Evolutionary conservation across 768 basidiomycete species (phyloP).

Genomic region (Mycena albidolilacea): DNA sequence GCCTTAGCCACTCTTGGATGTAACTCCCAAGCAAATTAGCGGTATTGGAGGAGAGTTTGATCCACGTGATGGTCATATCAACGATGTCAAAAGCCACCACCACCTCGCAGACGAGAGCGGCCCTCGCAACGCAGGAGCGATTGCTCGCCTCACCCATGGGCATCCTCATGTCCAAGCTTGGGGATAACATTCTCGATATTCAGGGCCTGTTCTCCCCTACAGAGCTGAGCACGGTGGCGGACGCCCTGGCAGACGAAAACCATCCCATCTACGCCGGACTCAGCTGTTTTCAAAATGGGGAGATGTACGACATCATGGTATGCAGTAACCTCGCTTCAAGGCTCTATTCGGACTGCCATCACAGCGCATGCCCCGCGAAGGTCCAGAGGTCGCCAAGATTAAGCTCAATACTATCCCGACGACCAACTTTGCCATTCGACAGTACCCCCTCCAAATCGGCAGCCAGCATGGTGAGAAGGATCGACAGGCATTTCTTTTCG

Average conservation of each 20-base stretch:
- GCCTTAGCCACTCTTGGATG: no score
- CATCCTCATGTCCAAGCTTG: background rate
- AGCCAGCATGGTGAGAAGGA: background rate
- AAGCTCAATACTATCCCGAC: background rate
- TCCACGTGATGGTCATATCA: no score
- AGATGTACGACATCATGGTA: background rate
- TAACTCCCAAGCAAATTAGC: no score
- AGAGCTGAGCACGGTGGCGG: background rate
- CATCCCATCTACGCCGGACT: background rate
- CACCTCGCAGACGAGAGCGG: background rate
- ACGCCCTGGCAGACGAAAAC: background rate
- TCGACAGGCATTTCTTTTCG: slow-evolving; percentile 10
- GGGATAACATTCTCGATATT: background rate
- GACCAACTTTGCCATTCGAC: slow-evolving; percentile 12
- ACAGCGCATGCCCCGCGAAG: slow-evolving; percentile 9
- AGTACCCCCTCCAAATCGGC: background rate
- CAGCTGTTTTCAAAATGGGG: background rate
- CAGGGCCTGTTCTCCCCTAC: background rate
- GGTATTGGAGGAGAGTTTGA: no score
- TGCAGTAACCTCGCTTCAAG: background rate
- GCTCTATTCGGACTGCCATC: background rate
- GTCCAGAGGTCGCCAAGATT: slow-evolving; percentile 12
- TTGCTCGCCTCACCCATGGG: background rate
- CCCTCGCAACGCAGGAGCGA: background rate
- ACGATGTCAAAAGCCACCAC: no score